Base-by-base conservation (phyloP, 2,329 filamentous ascomycete genomes). In the Fusarium albidum region DNA sequence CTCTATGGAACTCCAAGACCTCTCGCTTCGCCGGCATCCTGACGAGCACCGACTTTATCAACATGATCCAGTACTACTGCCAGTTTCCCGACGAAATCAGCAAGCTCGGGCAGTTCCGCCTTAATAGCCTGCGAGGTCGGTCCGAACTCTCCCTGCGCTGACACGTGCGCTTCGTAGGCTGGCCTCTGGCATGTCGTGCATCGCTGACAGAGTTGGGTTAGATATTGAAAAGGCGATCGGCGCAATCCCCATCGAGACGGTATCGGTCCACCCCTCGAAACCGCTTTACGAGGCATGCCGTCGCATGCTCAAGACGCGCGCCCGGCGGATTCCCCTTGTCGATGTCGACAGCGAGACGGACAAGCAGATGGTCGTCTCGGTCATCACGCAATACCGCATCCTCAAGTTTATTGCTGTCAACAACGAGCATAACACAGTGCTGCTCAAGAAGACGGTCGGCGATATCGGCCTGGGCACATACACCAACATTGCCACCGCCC, bases 321-420 rank as follows among this genome's bases (percentile, higher is more conserved):
- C 95, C 29, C 89, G 95, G 54, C 87, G 95, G 65, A 99, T 99
- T 61, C 95, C 95, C 1, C 82, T 99, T 7, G 89, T 99, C 53
- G 95, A 97, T 66, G 84, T 91, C 60, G 95, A 99, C 69, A 93
- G 96, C 69, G 95, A 99, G 75, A 99, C 95, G 3, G 87, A 90
- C 50, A 85, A 92, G 59, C 88, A 95, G 69, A 95, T 94, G 77
- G 92, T 99, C 14, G 91, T 99, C 56, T 97, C 92, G 67, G 95
- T 99, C 56, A 90, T 99, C 53, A 99, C 95, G 1, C 95, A 99
- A 74, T 99, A 99, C 75, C 90, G 96, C 52, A 98, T 99, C 65
- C 84, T 99, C 61, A 99, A 99, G 73, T 99, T 99, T 73, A 96
- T 99, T 57, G 93, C 95, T 10, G 94, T 99, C 74, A 99, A 99